phyloP scores from a whole-genome alignment of 164 flowering plant species.

The Tinospora cordifolia region DNA sequence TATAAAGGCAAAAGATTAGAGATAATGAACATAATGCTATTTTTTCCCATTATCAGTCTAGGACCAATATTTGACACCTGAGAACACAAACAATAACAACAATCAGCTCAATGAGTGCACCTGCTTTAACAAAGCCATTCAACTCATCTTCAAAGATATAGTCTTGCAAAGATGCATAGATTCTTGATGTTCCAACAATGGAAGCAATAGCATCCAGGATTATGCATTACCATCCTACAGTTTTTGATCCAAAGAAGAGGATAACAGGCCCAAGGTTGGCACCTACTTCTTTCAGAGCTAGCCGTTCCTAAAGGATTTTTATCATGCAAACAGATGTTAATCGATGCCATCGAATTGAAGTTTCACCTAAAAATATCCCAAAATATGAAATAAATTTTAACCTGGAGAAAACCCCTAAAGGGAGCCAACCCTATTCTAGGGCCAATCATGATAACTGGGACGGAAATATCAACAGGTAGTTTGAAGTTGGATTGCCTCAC shows the following conservation, averaged over 20 bases:
- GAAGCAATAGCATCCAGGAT: neutral
- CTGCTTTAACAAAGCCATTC: slow-evolving; percentile 50
- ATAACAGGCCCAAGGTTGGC: slow-evolving; percentile 62
- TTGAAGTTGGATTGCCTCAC: slow-evolving; percentile 88
- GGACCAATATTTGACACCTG: slow-evolving; percentile 83
- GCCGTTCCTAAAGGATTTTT: slow-evolving; percentile 66
- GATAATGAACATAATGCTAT: too few relatives aligned
- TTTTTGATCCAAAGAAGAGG: slow-evolving; percentile 92
- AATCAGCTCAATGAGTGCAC: slow-evolving; percentile 67
- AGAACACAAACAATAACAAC: slow-evolving; percentile 9
- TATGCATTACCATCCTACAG: slow-evolving; percentile 48
- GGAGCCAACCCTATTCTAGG: slow-evolving; percentile 99
- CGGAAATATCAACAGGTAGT: slow-evolving; percentile 64
- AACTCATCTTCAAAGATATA: slow-evolving; percentile 88
- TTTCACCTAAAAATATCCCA: neutral
- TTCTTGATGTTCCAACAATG: neutral
- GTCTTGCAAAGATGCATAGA: slow-evolving; percentile 44
- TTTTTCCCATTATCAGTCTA: too few relatives aligned
- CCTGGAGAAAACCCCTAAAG: slow-evolving; percentile 97
- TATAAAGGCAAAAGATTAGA: too few relatives aligned
- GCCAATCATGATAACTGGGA: slow-evolving; percentile 95
- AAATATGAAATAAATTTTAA: slow-evolving; percentile 14
- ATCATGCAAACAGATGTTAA: neutral
- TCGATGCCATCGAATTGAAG: neutral
- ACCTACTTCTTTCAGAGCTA: slow-evolving; percentile 76